A percentile compares a stretch with the other conserved stretches of the same genome.
phyloP scores from a whole-genome alignment of 192 early-diverging fungal genomes.

The Linderina pennispora region DNA sequence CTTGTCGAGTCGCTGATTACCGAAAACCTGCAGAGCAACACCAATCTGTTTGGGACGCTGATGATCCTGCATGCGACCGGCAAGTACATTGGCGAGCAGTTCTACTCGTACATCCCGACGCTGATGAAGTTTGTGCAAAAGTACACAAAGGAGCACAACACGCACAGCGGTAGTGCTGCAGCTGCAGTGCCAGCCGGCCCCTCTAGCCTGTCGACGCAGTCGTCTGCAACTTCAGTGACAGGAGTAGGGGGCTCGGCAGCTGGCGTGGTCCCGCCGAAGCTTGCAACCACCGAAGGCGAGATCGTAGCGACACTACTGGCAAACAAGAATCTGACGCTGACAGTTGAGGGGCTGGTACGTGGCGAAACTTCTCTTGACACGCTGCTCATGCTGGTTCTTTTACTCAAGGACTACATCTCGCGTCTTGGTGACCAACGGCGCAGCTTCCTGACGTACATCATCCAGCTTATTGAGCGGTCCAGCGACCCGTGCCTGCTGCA shows the following conservation, averaged over 20 bases:
- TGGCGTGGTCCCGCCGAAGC: not conserved
- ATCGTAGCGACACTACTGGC: slow-evolving; percentile 10
- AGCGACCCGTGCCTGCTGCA: slow-evolving; percentile 66
- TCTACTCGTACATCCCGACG: slow-evolving; percentile 65
- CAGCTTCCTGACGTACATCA: slow-evolving; percentile 73
- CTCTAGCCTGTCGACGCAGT: slow-evolving; percentile 4
- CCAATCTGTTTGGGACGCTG: slow-evolving; percentile 61
- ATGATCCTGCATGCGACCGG: slow-evolving; percentile 62
- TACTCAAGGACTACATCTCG: slow-evolving; percentile 55
- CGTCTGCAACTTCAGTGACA: slow-evolving; percentile 7
- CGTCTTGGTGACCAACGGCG: slow-evolving; percentile 81
- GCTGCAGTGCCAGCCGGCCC: too few species aligned
- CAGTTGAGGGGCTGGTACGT: slow-evolving; percentile 20
- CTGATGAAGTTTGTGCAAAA: slow-evolving; percentile 81
- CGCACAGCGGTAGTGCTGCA: too few species aligned
- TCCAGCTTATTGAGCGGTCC: slow-evolving; percentile 79
- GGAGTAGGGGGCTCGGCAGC: slow-evolving; percentile 6
- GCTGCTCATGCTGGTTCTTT: slow-evolving; percentile 43
- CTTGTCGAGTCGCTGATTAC: slow-evolving; percentile 59
- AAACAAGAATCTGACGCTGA: slow-evolving; percentile 35
- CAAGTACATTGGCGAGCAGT: slow-evolving; percentile 55
- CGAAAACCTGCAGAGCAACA: slow-evolving; percentile 59
- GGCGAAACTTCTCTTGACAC: slow-evolving; percentile 39
- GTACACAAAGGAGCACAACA: slow-evolving; percentile 77
- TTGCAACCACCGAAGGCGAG: slow-evolving; percentile 15